Evolutionary conservation across 108 stramenopile genomes (phyloP), one percentile per base, ranked within the genome.

Genomic region (Hondaea fermentalgiana): DNA sequence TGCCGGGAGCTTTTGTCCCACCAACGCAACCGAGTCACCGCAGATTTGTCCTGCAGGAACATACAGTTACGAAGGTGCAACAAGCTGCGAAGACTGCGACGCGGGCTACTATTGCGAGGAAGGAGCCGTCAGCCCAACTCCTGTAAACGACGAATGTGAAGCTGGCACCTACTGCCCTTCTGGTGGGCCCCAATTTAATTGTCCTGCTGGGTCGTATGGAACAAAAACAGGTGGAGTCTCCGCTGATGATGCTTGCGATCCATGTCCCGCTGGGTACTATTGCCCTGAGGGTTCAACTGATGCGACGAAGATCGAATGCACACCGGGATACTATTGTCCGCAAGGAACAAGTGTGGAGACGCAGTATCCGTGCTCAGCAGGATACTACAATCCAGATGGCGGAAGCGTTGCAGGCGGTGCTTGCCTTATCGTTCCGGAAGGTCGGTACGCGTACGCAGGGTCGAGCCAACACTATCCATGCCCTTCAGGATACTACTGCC

Each of bases 251-350:
- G 87, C 5, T 8, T 76, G 90, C 47, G 53, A 89, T 16, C 6
- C 72, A 8, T 92, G 92, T 60, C 88, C 43, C 17, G 91, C 72
- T 42, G 91, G 91, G n/a, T 91, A 83, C 87, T 92, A 92, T 64
- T 88, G 87, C 53, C 45, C 35, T 5, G 47, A 72, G 53, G 49
- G n/a, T 5, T 90, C 91, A 5, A 44, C 59, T 44, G 55, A 88
- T 60, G 59, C 88, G 5, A 72, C 90, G 21, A 88, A 8, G 55
- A 58, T 88, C 23, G 57, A n/a, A 16, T 93, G 93, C 89, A 59
- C 88, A 4, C 45, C 47, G 43, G 93, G 94, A 25, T 71, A 88
- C 87, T 94, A 92, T 91, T 94, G 94, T 72, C 89, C 88, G 0
- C 59, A 53, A 4, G 93, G 91, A 10, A 76, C 90, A 4, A 19